Conservation (phyloP, 2,329 filamentous ascomycete genomes). For the Fusarium subglutinans region DNA sequence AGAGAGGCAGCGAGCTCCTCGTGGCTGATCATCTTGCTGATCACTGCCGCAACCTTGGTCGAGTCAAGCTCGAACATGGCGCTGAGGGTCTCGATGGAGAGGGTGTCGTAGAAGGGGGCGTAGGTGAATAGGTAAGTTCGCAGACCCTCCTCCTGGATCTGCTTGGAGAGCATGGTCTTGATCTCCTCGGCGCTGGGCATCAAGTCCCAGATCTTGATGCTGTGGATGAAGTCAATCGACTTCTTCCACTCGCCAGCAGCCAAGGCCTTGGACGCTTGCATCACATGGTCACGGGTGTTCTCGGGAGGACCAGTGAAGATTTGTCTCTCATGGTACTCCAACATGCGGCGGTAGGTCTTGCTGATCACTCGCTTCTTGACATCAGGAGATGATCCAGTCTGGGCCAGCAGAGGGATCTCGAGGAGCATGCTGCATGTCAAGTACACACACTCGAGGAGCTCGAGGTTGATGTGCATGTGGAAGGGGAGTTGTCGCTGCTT, state of each 20-base stretch:
- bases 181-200: constrained; percentile 93
- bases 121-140: constrained; percentile 99
- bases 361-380: constrained; percentile 98
- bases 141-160: constrained; percentile 98
- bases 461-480: constrained; percentile 99
- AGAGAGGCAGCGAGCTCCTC: constrained; percentile 96
- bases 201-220: constrained; percentile 99
- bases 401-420: constrained; percentile 95
- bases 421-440: constrained; percentile 99
- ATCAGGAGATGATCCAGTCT: constrained; percentile 95
- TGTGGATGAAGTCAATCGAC: constrained; percentile 90
- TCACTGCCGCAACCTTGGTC: constrained; percentile 91
- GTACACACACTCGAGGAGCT: constrained; percentile 97
- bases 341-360: constrained; percentile 99
- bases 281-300: constrained; percentile 98
- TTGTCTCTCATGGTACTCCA: constrained; percentile 99
- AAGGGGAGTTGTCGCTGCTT: constrained; percentile 97
- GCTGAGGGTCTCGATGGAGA: constrained; percentile 84
- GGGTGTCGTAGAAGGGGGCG: constrained; percentile 98
- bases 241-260: constrained; percentile 99
- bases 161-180: constrained; percentile 95
- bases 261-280: constrained; percentile 97
- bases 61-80: constrained; percentile 94
- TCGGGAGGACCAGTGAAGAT: constrained; percentile 98
- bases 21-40: constrained; percentile 99